Conservation (phyloP, 305 asterid genomes). For the Euphrasia arctica region DNA sequence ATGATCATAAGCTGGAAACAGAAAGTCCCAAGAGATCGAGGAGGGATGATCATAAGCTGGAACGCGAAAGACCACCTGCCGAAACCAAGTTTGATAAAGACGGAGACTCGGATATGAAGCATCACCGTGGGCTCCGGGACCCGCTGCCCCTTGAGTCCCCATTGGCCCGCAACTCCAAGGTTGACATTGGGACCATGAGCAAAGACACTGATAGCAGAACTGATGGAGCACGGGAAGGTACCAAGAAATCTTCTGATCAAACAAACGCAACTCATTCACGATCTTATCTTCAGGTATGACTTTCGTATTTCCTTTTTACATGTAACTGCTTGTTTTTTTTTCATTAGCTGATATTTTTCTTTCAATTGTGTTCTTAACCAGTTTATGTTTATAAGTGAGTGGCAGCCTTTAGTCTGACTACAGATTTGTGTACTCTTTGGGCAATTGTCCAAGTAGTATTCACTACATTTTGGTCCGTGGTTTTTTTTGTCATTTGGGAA, state of each 20-base stretch:
- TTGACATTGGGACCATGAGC: conserved; percentile 35
- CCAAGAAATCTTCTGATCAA: conserved; percentile 40
- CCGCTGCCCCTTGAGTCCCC: conserved; percentile 45
- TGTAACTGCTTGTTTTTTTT: neutral
- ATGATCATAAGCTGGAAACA: conserved; percentile 53
- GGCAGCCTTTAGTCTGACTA: neutral
- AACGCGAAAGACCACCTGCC: conserved; percentile 22
- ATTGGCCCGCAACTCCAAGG: conserved; percentile 36
- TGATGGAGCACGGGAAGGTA: conserved; percentile 35
- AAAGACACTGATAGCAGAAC: conserved; percentile 40
- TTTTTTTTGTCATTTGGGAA: conserved; percentile 1
- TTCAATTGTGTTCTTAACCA: conserved; percentile 6
- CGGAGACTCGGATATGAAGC: conserved; percentile 45
- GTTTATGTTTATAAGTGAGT: neutral
- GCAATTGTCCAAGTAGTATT: neutral
- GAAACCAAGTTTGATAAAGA: conserved; percentile 45
- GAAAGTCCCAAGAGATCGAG: conserved; percentile 1
- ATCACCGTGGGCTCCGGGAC: conserved; percentile 44
- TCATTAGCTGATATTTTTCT: conserved; percentile 23
- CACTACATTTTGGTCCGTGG: neutral
- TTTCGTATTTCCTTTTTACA: neutral
- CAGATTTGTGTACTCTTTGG: neutral
- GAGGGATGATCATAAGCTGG: conserved; percentile 66
- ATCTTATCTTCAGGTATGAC: conserved; percentile 55
- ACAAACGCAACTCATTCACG: conserved; percentile 48